Evolutionary conservation across 1,139 yeast genomes (phyloP), one percentile per base, ranked within the genome.

Genomic region (Kurtzmaniella quercitrusa): DNA sequence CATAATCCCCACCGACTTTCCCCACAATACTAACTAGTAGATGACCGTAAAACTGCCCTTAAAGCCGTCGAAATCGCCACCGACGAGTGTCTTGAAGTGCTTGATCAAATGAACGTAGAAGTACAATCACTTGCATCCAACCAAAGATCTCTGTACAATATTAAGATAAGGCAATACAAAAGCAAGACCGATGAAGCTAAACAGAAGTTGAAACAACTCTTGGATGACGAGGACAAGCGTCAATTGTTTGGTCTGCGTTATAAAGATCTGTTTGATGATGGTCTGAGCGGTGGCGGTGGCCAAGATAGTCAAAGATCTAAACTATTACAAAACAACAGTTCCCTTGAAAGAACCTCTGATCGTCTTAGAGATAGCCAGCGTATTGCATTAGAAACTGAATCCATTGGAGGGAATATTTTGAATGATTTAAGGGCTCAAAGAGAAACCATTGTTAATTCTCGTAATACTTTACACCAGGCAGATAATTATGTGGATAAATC

Each of bases 401-500:
- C 76, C 39, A 81, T 94, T 43, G 99, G 99, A 1, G 89, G 97
- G 9, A 86, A 87, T 52, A 93, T 94, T 45, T 75, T 94, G 63
- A 83, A 83, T 57, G 96, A 93, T 62, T 71, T 94, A 53, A 74
- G 97, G 48, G 85, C 95, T 17, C 99, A 94, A 67, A 74, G 98
- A 47, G 98, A 94, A 57, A 98, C 95, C 58, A 80, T 94, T 43
- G 67, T 79, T 41, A 90, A 91, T 52, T 81, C 96, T 14, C 78
- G 98, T 60, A 82, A 82, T 54, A 88, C 95, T 0, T 71, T 94
- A 43, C 77, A 79, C 65, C 94, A 90, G 50, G 98, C 98, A 0
- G 98, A 94, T 59, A 81, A 86, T 1, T 90, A 91, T 57, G 96
- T 94, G 43, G 98, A 93, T 63, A 83, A 85, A 59, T 84, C 95